Evolutionary conservation across 352 stramenopile species (phyloP).

Genomic region (Pythium coloratum): DNA sequence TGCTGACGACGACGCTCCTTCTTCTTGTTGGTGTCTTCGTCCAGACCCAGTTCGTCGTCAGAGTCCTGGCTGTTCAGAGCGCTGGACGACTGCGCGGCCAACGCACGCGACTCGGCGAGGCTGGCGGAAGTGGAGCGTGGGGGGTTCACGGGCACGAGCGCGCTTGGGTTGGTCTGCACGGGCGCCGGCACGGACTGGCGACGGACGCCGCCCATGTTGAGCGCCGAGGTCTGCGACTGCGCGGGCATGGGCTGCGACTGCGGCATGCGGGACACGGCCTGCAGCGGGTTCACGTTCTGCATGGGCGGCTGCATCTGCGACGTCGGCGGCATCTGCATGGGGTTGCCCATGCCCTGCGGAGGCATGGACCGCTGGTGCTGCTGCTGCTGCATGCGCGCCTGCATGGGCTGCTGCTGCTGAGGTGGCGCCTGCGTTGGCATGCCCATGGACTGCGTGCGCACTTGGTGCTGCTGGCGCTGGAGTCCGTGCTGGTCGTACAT

Average conservation of each 20-base stretch:
- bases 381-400: conserved; percentile 7
- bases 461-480: conserved; percentile 32
- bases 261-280: conserved; percentile 26
- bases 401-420: conserved; percentile 16
- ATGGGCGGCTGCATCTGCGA: conserved; percentile 20
- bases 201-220: conserved; percentile 18
- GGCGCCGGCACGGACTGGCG: conserved; percentile 7
- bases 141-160: conserved; percentile 41
- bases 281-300: conserved; percentile 22
- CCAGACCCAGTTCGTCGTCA: conserved; percentile 52
- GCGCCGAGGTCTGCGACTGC: conserved; percentile 24
- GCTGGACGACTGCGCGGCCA: conserved; percentile 45
- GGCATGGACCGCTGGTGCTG: conserved; percentile 20
- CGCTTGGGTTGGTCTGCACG: conserved; percentile 8
- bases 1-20: conserved; percentile 79
- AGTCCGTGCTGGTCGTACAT: conserved; percentile 60
- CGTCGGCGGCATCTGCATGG: conserved; percentile 23
- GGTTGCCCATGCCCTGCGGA: conserved; percentile 29
- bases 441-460: conserved; percentile 24
- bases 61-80: conserved; percentile 45
- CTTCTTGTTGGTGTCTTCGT: conserved; percentile 73
- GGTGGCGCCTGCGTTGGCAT: conserved; percentile 25
- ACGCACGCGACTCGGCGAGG: conserved; percentile 37
- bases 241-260: conserved; percentile 28
- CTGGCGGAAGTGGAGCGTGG: conserved; percentile 17